Conservation (phyloP, 177 flowering plant species). For the Vitis hybrid region DNA sequence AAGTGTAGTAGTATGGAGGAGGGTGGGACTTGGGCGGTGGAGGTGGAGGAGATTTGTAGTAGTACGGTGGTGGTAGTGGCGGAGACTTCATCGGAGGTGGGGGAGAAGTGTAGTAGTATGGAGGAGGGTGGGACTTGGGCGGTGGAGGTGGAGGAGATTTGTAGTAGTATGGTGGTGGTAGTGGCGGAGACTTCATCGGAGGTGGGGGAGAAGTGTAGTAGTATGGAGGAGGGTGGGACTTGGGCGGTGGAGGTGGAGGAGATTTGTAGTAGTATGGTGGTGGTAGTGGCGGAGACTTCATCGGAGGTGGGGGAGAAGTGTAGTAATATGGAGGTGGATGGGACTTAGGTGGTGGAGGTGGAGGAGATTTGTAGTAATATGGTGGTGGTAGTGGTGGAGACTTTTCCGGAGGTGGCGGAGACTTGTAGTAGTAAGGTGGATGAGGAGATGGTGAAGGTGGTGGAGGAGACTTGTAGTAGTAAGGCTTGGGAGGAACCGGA, state of each 20-base stretch:
- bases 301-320: slow-evolving; percentile 27
- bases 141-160: slow-evolving; percentile 41
- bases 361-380: too few relatives aligned
- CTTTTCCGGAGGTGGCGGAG: slow-evolving; percentile 22
- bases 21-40: slow-evolving; percentile 23
- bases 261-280: slow-evolving; percentile 29
- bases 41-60: slow-evolving; percentile 33
- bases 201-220: slow-evolving; percentile 30
- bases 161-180: slow-evolving; percentile 25
- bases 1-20: slow-evolving; percentile 27
- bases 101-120: slow-evolving; percentile 29
- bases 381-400: slow-evolving; percentile 21
- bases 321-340: background rate
- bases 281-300: background rate
- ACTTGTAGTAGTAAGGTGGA: slow-evolving; percentile 19
- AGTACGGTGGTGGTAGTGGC: slow-evolving; percentile 29
- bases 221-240: slow-evolving; percentile 31
- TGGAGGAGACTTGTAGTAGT: slow-evolving; percentile 21
- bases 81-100: slow-evolving; percentile 21
- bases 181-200: slow-evolving; percentile 18
- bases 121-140: slow-evolving; percentile 11
- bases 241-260: slow-evolving; percentile 15
- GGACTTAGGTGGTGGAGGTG: too few relatives aligned
- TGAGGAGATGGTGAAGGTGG: slow-evolving; percentile 18
- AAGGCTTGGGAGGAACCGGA: slow-evolving; percentile 5